Base-by-base conservation (phyloP, 176 grass and related monocot species). In the Rhynchospora pubera region DNA sequence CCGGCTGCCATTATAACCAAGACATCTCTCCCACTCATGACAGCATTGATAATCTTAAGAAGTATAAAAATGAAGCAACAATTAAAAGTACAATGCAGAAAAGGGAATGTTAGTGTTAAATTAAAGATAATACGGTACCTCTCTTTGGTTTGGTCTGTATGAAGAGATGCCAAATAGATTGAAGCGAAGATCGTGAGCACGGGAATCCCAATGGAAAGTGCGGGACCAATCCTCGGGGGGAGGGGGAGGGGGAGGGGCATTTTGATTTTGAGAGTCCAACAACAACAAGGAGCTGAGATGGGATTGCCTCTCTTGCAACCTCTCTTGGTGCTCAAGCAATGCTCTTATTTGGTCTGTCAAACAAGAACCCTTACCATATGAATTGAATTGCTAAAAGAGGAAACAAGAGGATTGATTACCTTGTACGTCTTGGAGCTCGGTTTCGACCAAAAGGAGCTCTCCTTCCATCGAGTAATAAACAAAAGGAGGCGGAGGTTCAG, bases 1-100 rank as follows among this genome's bases (percentile, higher is more conserved):
- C 94, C 94, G 79, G 94, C 90, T 79, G 91, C 94, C 94, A 97
- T 97, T 90, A 97, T 97, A 69, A 97, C 91, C 65, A 97, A 85
- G 69, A 89, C 85, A 83, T 97, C 94, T 83, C 85, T 92, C 80
- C 90, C 85, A 85, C 92, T 97, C 90, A 97, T 94, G 84, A 92
- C 77, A 53, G 91, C 85, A 80, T 97, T 97, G 84, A 97, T 94
- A 87, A 97, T 97, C 94, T 97, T 81, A 26, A 84, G 85, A 46
- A 64, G 63, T 53, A 80, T 70, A n/a, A 53, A 85, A 81, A 28
- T 28, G 1, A 77, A 75, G 48, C 14, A 47, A 26, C 64, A 6
- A n/a, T n/a, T n/a, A n/a, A n/a, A n/a, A 83, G 81, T 24, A 51
- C 26, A 50, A 8, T 83, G 69, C n/a, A n/a, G n/a, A n/a, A n/a